Evolutionary conservation across 2,329 filamentous ascomycete species (phyloP), one percentile per base, ranked within the genome.

Genomic region (Paramyrothecium roridum): DNA sequence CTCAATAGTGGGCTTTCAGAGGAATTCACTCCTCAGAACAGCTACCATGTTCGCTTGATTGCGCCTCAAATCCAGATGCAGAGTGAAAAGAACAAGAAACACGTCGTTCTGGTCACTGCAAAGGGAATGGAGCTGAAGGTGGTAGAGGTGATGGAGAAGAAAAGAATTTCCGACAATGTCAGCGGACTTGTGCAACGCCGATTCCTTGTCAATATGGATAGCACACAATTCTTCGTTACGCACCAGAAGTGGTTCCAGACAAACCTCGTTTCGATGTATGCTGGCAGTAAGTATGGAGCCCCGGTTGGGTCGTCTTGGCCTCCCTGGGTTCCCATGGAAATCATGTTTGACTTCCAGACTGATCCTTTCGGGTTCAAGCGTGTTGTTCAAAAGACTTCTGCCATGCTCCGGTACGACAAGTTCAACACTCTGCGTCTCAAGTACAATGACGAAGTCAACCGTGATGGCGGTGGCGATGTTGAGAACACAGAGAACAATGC

Each of bases 121-220:
- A 98, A 98, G 73, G 91, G 93, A 53, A 99, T 99, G 92, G 93
- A 98, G 71, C 84, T 98, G 55, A 98, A 98, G 76, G 90, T 99
- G 12, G 85, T 99, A 20, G 93, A 97, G 61, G 93, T 99, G 65
- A 96, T 98, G 89, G 95, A 99, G 74, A 97, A 96, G 73, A 88
- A 92, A 65, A 85, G 95, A 57, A 85, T 98, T 55, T 93, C 87
- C 50, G 95, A 99, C 69, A 88, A 90, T 63, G 92, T 99, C 65
- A 96, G 91, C 66, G 96, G 95, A 53, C 82, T 99, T 48, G 93
- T 99, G 2, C 96, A 99, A 70, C 89, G 93, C 40, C 89, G 95
- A 8, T 97, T 98, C 76, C 85, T 93, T 26, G 87, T 97, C 59
- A 91, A 92, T 62, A 97, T 98, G 89, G 95, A 99, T 73, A 96